Base-by-base conservation (phyloP, 2,329 filamentous ascomycete genomes). In the Penicillium sp. region DNA sequence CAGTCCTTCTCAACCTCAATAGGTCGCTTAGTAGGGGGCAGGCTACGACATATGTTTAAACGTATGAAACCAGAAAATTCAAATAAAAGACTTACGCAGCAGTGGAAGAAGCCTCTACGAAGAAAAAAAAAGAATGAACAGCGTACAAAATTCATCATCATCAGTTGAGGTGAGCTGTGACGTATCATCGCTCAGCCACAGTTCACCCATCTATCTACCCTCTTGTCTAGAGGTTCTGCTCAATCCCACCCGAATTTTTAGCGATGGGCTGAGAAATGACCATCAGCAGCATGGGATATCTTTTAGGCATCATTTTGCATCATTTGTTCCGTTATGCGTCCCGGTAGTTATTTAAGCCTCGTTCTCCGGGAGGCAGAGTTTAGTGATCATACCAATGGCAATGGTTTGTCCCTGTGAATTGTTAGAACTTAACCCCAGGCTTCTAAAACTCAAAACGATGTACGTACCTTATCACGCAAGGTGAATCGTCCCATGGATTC, bases 361-460 rank as follows among this genome's bases (percentile, higher is more conserved):
- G 23, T 57, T 51, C 29, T 69, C 65, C 18, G 60, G 23, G 28
- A 48, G 47, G 63, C 89, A 84, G 56, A 99, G 83, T 82, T 92
- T 96, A 54, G 90, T 96, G 73, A 99, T 95, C 84, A 99, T 99
- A 69, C 94, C 94, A 77, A 99, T 99, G 51, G 94, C 94, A 78
- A 99, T 96, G 0, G 94, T 99, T 88, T 97, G 93, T 66, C 94
- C 94, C 86, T 97, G 69, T 49, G 70, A 63, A 13, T 50, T 21
- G 31, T 64, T 47, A 70, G 54, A 50, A 50, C 53, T 24, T 13
- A 21, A 63, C 70, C 23, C 18, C 16, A 54, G 16, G 29, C 9
- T 34, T 4, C 13, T 15, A n/a, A 16, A 34, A 2, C 6, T 34
- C 45, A 48, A 36, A 26, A 39, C 2, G 6, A 15, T 4, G 36